Base-by-base conservation (phyloP, 2,329 filamentous ascomycete species). In the Daldinia sp. region DNA sequence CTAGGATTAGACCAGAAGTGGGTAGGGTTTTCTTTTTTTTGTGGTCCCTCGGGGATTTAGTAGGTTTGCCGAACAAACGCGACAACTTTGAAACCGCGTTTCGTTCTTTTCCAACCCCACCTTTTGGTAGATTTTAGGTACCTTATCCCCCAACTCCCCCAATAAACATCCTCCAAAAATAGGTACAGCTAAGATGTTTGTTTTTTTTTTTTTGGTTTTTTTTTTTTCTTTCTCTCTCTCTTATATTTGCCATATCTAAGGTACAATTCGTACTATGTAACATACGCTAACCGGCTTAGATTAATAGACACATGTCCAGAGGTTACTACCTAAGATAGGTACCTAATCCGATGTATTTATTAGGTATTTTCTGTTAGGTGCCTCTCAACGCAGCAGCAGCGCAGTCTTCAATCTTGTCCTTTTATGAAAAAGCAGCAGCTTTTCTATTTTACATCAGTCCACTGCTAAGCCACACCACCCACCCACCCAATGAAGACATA, bases 21-120 rank as follows among this genome's bases (percentile, higher is more conserved):
- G 59, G 55, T 66, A 63, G 59, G 63, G 63, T 63, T 66, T 50
- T 17, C 21, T 57, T 62, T 66, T 63, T 66, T 63, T 52, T 58
- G 37, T 30, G 15, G 25, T 37, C 29, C 29, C 30, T 58, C 60
- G 63, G 63, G 60, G 53, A 60, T 54, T 66, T 66, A 50, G 47
- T 53, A 55, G 17, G 45, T 55, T 49, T 54, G 15, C 56, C 27
- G 51, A 54, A 54, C 58, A 58, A 58, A 58, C 45, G 58, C 63
- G 63, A 30, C 63, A 61, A 63, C 53, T 58, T n/a, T 55, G 39
- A 59, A 61, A 65, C 45, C 62, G 60, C 63, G 56, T 66, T 43
- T 54, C 49, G 35, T 29, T 55, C 37, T 39, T 21, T 25, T 21
- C 4, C 3, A 11, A 58, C 54, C 55, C 59, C 63, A 59, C 59